Percentiles rank a stretch among this genome's conserved stretches.
Conservation (phyloP, 345 rosid species). For the Melaleuca quinquenervia region DNA sequence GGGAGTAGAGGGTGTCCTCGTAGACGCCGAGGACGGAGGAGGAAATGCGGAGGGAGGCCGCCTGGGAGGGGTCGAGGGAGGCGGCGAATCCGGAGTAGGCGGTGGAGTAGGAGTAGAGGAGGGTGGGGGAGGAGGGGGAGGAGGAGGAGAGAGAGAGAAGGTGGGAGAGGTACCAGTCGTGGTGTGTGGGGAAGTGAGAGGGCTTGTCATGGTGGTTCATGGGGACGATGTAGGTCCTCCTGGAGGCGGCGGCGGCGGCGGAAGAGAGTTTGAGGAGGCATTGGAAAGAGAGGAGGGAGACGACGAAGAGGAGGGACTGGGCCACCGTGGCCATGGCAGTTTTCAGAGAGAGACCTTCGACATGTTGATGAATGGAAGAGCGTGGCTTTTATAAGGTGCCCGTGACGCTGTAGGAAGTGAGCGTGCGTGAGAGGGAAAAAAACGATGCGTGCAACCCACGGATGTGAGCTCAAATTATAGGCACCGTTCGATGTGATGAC, state of each 20-base stretch:
- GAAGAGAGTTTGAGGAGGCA: not conserved
- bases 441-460: not conserved
- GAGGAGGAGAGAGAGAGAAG: slow-evolving; percentile 43
- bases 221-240: slow-evolving; percentile 63
- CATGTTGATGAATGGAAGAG: not conserved
- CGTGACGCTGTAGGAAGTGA: not conserved
- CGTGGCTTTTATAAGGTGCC: not conserved
- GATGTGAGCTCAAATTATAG: not conserved
- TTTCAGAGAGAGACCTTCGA: not conserved
- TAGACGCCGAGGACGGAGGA: slow-evolving; percentile 52
- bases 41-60: slow-evolving; percentile 30
- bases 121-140: slow-evolving; percentile 46
- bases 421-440: not conserved
- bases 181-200: slow-evolving; percentile 32
- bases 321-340: not conserved
- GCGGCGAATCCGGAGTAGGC: slow-evolving; percentile 75
- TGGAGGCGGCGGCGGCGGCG: slow-evolving; percentile 3
- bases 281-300: not conserved
- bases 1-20: slow-evolving; percentile 60
- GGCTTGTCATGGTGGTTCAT: slow-evolving; percentile 62
- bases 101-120: slow-evolving; percentile 46
- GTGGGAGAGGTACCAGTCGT: slow-evolving; percentile 57
- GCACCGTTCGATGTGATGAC: not conserved
- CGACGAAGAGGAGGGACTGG: not conserved
- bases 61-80: slow-evolving; percentile 43